Base-by-base conservation (phyloP, 148 eudicot species). In the Bassia scoparia region DNA sequence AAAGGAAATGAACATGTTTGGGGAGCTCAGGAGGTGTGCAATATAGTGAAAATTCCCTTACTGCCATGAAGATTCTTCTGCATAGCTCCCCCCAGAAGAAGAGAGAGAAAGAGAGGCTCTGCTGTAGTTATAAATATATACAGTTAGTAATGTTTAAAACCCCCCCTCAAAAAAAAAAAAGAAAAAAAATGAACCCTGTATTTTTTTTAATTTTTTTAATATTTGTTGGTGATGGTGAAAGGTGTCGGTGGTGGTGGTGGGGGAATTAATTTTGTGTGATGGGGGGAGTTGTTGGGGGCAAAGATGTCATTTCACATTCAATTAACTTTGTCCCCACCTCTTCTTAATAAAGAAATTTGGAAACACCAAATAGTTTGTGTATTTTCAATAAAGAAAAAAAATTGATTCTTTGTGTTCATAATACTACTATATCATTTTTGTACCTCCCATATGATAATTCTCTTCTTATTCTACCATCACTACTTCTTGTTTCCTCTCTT, bases 261-360 rank as follows among this genome's bases (percentile, higher is more conserved):
- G 69, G 78, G 74, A 72, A 82, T 82, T 78, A 75, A 68, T 82
- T 82, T 75, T 82, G 85, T 82, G 84, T 82, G 84, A 69, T 64
- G 69, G 70, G 72, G 71, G 46, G 77, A 71, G 67, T 49, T 48
- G 78, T 68, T 75, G 78, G 75, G 76, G 76, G 68, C 43, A 82
- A 75, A 67, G 54, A 29, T 70, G 67, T 27, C 70, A 56, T 41
- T 41, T 64, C 71, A 55, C 78, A 64, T 70, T 74, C 38, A 33
- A 17, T 64, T 10, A 26, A 61, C 60, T 75, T 82, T 79, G 78
- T 64, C 71, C 76, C 34, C 13, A 69, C 61, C 41, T 66, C 78
- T 41, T 69, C 53, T 54, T 80, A 70, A 75, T 70, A 70, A 79
- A 80, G 43, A 53, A 64, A 41, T 79, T 64, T 55, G 79, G 69